Base-by-base conservation (phyloP, 2,329 filamentous ascomycete genomes). In the Scorias spongiosa region DNA sequence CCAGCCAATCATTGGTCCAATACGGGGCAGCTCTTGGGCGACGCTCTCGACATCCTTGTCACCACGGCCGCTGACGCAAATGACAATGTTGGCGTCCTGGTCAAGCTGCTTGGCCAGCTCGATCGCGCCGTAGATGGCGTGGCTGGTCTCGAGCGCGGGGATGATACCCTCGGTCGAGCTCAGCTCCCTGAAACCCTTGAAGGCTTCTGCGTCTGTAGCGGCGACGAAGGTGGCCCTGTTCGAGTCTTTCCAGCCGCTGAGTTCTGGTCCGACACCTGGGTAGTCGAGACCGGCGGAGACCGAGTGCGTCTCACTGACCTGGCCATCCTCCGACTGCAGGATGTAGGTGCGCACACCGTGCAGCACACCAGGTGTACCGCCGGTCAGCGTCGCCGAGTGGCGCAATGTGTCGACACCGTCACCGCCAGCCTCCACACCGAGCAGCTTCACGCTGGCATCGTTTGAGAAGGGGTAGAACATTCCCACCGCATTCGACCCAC, bases 31-130 rank as follows among this genome's bases (percentile, higher is more conserved):
- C 66, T 93, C 86, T 59, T 98, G 91, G 0, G 91, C 91, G 42
- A 98, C 89, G 57, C 85, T 93, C 75, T 98, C 88, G 46, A 98
- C 91, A 60, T 98, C 91, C 77, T 98, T 98, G 66, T 98, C 91
- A 49, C 91, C 91, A 54, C 91, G 74, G 8, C 91, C 91, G 59
- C 84, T 93, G 32, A 98, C 64, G 66, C 89, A 96, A 49, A 98
- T 88, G 47, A 98, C 89, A 26, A 98, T 68, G 58, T 96, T 87
- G 66, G 95, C 69, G 42, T 76, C 87, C 68, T 87, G 84, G 52
- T 74, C 73, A 85, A 95, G 88, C 46, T 80, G 85, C 78, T 93
- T 95, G 48, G 89, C 89, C 46, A 96, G 67, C 67, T 96, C 78
- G 46, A 96, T 69, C 10, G 84, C 88, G 11, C 88, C 91, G 55